Evolutionary conservation across 2,329 filamentous ascomycete species (phyloP), one percentile per base, ranked within the genome.

Genomic region (Waltergamsia citrina): DNA sequence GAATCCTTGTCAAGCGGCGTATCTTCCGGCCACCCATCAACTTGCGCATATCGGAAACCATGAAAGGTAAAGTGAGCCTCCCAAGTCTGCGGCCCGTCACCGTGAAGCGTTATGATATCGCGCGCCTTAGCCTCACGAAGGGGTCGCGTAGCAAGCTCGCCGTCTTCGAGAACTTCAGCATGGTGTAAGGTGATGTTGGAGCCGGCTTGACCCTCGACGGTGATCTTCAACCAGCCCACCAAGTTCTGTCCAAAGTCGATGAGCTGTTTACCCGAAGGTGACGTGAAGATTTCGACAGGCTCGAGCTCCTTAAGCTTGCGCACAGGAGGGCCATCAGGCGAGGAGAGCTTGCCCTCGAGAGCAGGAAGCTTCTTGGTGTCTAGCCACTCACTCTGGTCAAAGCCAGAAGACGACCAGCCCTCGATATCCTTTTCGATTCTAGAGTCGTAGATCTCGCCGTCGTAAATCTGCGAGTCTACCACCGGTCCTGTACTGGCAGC

Each of bases 201-300:
- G 1, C 60, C 63, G 3, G 46, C 44, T 0, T 54, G 50, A 0
- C 56, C 62, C 25, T 42, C 42, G 3, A 65, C 45, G 1, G 50
- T 7, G 9, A 74, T 42, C 0, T 52, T 50, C 2, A 74, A 36
- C 41, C 59, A 59, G 2, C 72, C 73, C 1, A 74, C 71, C 0
- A 76, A 51, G 41, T 77, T 75, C 43, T 77, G 71, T 2, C 71
- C 71, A 45, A 76, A 75, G 40, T 77, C 53, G n/a, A 74, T 36
- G 3, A 73, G 46, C 0, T 51, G 59, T 39, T 66, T 67, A 1
- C 65, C 63, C 0, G 60, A 59, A 0, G 55, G 51, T 0, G 59
- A 46, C 38, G 40, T 47, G 10, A 55, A 54, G 22, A 58, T 50
- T 10, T 41, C 29, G 6, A 40, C 32, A 8, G 47, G 59, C 46